These are phyloP conservation scores for Primulina huaijiensis DNA, from an alignment of 257 asterid species.

Conservation along the genomic window DNA sequence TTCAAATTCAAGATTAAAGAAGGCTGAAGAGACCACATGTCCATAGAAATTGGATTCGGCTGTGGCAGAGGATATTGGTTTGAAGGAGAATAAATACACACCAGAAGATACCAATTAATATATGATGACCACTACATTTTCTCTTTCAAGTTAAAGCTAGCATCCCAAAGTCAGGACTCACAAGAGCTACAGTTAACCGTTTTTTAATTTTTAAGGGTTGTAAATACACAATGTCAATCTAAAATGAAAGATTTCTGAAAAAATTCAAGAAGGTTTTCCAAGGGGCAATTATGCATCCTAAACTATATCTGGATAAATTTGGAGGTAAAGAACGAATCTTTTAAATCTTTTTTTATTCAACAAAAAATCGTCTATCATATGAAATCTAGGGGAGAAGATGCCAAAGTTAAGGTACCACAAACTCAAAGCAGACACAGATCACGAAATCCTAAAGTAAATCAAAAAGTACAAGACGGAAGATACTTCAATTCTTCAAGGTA, in stretches of 20 bases:
- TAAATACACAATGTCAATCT: neutral
- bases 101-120: neutral
- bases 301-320: neutral
- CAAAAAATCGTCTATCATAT: no score
- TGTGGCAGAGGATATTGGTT: neutral
- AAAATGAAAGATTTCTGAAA: neutral
- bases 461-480: neutral
- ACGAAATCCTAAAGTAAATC: neutral
- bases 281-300: neutral
- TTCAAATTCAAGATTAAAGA: constrained; percentile 9
- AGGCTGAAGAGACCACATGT: neutral
- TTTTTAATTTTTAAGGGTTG: no score
- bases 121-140: no score
- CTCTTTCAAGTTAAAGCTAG: neutral
- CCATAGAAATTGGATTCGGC: neutral
- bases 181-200: neutral
- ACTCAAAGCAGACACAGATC: neutral
- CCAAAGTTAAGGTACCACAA: neutral
- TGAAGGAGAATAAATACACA: neutral
- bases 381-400: neutral
- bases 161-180: neutral
- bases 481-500: neutral
- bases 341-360: neutral
- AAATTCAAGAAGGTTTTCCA: neutral
- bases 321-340: neutral